Conservation (phyloP, 345 rosid genomes). For the Microcos paniculata region DNA sequence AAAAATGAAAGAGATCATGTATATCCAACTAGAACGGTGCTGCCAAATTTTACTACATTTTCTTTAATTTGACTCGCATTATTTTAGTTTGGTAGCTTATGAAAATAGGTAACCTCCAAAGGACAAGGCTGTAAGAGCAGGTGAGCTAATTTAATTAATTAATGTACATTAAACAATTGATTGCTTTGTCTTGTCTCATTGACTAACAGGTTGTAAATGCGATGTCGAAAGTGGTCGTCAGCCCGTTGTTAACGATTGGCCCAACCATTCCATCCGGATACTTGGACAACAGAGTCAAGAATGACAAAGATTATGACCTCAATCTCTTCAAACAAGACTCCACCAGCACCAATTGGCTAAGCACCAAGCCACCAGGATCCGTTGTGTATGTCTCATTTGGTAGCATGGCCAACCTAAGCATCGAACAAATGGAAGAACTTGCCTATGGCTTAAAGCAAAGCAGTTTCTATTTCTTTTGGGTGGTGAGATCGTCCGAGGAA, state of each 20-base stretch:
- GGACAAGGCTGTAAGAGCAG: neutral
- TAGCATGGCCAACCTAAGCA: conserved; percentile 46
- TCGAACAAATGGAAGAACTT: conserved; percentile 52
- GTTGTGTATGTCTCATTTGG: conserved; percentile 74
- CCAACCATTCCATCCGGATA: conserved; percentile 68
- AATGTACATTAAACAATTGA: neutral
- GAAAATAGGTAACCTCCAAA: neutral
- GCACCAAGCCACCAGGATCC: conserved; percentile 39
- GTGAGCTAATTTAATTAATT: no score
- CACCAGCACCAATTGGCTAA: conserved; percentile 42
- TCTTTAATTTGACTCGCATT: neutral
- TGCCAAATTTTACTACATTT: neutral
- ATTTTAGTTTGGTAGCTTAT: neutral
- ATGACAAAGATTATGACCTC: conserved; percentile 48
- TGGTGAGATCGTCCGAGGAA: conserved; percentile 44
- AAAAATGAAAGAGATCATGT: no score
- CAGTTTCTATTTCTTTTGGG: conserved; percentile 52
- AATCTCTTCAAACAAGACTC: conserved; percentile 36
- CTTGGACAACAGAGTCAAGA: conserved; percentile 45
- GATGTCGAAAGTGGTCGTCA: conserved; percentile 42
- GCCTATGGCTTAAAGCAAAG: conserved; percentile 36
- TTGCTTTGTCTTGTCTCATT: conserved; percentile 24
- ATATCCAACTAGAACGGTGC: neutral
- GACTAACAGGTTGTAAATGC: conserved; percentile 23
- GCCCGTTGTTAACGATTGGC: conserved; percentile 45